These are phyloP conservation scores for Pyrus pyrifolia DNA, from an alignment of 306 rosid genomes.

Conservation along the genomic window DNA sequence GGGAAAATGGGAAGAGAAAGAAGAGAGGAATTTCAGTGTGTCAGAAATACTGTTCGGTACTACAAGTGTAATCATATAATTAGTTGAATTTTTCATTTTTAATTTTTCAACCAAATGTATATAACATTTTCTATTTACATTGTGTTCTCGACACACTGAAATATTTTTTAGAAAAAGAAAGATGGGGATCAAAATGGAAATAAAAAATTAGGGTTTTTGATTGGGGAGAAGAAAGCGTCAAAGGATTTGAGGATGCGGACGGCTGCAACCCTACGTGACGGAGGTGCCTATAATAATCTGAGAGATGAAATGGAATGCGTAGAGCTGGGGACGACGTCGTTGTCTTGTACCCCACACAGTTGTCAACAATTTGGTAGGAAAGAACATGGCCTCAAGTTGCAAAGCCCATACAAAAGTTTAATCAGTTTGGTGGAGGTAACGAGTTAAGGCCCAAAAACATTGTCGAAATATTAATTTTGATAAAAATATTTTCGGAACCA, in stretches of 20 bases:
- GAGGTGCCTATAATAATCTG: background rate
- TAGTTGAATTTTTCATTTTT: no score
- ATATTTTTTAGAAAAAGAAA: no score
- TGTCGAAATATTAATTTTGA: background rate
- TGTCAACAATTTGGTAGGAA: background rate
- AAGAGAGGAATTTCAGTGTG: background rate
- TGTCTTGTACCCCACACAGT: background rate
- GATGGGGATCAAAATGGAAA: background rate
- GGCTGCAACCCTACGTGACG: conserved; percentile 18
- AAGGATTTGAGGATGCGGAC: conserved; percentile 6
- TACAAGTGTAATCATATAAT: no score
- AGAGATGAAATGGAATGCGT: background rate
- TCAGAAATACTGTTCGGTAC: no score
- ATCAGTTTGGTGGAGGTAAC: background rate
- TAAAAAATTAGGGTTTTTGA: background rate
- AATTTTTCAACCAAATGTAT: no score
- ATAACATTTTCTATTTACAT: no score
- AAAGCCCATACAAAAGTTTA: background rate
- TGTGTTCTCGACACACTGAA: no score
- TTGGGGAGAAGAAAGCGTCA: background rate
- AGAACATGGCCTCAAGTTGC: background rate
- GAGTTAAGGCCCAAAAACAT: no score
- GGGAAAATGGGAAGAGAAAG: background rate
- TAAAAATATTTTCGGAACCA: rapidly evolving
- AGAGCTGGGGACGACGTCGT: background rate